Evolutionary conservation across 305 asterid species (phyloP), one percentile per base, ranked within the genome.

Genomic region (Lippia alba): DNA sequence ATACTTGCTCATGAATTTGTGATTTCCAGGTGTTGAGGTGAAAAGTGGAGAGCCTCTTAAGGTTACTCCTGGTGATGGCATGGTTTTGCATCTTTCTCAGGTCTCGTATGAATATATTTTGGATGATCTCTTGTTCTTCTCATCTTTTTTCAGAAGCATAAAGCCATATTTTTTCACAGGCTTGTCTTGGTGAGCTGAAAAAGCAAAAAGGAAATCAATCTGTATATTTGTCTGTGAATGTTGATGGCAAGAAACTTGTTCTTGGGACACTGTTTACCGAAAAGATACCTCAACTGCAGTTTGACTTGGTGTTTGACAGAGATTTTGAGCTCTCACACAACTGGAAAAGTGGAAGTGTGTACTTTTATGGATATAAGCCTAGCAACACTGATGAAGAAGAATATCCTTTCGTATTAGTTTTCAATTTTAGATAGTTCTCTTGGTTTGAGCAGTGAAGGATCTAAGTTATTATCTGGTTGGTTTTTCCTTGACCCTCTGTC

Each of bases 31-130:
- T 72, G 87, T 67, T 77, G 96, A 86, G 81, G 96, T 93, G 61
- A 86, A 89, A 76, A 61, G 76, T 78, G 97, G 96, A 49, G 82
- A 74, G 66, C 51, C 85, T 2, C 76, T 83, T 5, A 73, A 75
- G 76, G 92, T 91, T 18, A 18, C 53, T 8, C 86, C 87, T 49
- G 96, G 85, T 53, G 86, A 81, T 3, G 89, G 82, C 50, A 79
- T 66, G 83, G 73, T 93, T 56, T 66, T 93, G 81, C 98, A 91
- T 86, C 89, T 93, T 62, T 93, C 98, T 8, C 97, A 89, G 97
- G 98, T 90, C 48, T 44, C n/a, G 8, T 24, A 16, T 53, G 40
- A 30, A 10, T 32, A 36, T 55, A n/a, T 56, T 63, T 50, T 40
- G n/a, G 5, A 15, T 12, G 17, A 59, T 39, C 11, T 44, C 9